Evolutionary conservation across 768 basidiomycete genomes (phyloP).

Genomic region (Tylopilus balloui): DNA sequence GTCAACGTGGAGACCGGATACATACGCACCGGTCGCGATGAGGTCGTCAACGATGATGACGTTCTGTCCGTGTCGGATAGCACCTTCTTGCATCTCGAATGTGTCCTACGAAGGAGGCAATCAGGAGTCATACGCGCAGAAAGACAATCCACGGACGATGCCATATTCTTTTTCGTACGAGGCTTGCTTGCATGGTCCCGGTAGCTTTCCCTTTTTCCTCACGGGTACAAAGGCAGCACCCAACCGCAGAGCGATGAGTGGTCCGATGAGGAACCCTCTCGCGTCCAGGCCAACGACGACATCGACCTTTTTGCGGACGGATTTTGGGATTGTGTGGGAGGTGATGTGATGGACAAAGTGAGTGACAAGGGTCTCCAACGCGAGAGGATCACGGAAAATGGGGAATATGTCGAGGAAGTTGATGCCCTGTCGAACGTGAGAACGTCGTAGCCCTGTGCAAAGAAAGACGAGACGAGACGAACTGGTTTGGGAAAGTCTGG

Average conservation of each 20-base stretch:
- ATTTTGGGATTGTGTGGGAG: slow-evolving; percentile 63
- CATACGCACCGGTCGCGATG: slow-evolving; percentile 82
- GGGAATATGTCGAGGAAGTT: slow-evolving; percentile 95
- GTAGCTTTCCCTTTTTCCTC: slow-evolving; percentile 92
- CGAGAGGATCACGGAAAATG: slow-evolving; percentile 77
- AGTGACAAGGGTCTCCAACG: slow-evolving; percentile 88
- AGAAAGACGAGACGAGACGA: slow-evolving; percentile 10
- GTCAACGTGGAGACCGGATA: not conserved
- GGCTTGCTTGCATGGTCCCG: slow-evolving; percentile 71
- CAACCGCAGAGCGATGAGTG: slow-evolving; percentile 83
- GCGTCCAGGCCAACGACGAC: slow-evolving; percentile 95
- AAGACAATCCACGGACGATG: slow-evolving; percentile 42
- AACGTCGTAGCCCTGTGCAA: not conserved
- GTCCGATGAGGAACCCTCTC: slow-evolving; percentile 92
- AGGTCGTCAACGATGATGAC: slow-evolving; percentile 92
- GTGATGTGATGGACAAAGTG: slow-evolving; percentile 83
- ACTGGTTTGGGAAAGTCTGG: slow-evolving; percentile 92
- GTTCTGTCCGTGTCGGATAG: slow-evolving; percentile 76
- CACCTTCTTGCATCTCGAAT: slow-evolving; percentile 94
- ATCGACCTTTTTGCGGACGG: slow-evolving; percentile 69
- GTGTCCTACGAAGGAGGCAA: slow-evolving; percentile 53
- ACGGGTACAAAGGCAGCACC: slow-evolving; percentile 96
- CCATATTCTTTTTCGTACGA: slow-evolving; percentile 94
- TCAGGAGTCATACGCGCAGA: slow-evolving; percentile 1
- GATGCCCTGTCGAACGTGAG: slow-evolving; percentile 57